phyloP scores from a whole-genome alignment of 2,329 filamentous ascomycete species.

The Cytospora piceae region DNA sequence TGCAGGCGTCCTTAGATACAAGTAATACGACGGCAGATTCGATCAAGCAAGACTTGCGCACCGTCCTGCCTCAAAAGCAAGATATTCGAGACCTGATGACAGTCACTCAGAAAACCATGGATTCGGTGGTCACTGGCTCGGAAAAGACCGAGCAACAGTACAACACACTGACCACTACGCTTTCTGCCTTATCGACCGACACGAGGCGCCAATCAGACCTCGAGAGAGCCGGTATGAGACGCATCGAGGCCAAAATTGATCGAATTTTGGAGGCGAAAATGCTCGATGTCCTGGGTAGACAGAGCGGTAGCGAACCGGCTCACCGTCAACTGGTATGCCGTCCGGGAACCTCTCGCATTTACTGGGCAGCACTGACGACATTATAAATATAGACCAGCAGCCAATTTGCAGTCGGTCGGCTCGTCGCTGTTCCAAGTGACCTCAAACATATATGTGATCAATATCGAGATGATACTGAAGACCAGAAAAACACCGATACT shows the following conservation, averaged over 20 bases:
- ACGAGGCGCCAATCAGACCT: background rate
- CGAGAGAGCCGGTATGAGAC: background rate
- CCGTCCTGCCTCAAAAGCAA: background rate
- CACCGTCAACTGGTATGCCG: background rate
- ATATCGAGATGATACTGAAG: background rate
- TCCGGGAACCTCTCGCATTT: background rate
- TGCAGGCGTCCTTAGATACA: background rate
- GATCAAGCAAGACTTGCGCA: background rate
- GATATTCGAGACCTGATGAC: background rate
- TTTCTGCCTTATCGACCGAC: background rate
- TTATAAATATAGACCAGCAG: background rate
- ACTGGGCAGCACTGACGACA: background rate
- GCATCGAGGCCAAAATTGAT: background rate
- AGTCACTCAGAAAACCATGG: background rate
- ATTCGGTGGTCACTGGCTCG: background rate
- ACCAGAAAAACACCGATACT: background rate
- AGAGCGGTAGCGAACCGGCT: background rate
- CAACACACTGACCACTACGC: background rate
- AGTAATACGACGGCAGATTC: background rate
- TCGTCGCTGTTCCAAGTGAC: background rate
- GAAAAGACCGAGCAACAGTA: background rate
- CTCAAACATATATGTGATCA: background rate
- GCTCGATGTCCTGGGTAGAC: background rate
- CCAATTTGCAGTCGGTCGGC: background rate
- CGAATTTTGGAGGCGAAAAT: background rate